A percentile compares a stretch with the other conserved stretches of the same genome.
Conservation (phyloP, 306 rosid species). For the Prunus padus region DNA sequence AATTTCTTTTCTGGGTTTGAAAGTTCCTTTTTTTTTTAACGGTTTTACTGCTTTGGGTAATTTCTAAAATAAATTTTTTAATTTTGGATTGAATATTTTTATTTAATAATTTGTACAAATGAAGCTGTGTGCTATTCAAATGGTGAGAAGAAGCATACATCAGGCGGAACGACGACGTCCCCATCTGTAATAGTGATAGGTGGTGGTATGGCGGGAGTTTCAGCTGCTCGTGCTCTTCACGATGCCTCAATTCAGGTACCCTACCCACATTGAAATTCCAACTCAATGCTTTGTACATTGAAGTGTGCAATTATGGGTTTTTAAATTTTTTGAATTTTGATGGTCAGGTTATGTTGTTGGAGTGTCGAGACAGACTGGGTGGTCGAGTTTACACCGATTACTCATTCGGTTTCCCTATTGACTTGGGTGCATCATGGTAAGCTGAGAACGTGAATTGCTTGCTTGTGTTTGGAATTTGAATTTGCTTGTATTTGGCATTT, state of each 20-base stretch:
- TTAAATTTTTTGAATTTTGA: neutral
- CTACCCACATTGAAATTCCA: conserved; percentile 13
- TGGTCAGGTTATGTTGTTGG: conserved; percentile 80
- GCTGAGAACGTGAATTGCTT: neutral
- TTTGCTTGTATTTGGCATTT: neutral
- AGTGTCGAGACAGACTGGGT: conserved; percentile 86
- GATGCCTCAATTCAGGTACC: conserved; percentile 90
- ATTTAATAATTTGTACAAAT: neutral
- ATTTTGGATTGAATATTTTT: conserved; percentile 8
- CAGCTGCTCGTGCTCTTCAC: conserved; percentile 92
- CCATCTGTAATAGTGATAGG: conserved; percentile 96
- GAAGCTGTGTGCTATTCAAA: conserved; percentile 57
- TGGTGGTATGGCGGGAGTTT: conserved; percentile 88
- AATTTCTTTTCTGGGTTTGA: neutral
- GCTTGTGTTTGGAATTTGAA: neutral
- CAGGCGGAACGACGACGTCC: conserved; percentile 33
- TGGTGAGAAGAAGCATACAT: conserved; percentile 31
- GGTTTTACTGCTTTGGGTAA: neutral
- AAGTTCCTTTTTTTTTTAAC: neutral
- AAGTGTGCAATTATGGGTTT: neutral
- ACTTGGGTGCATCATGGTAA: conserved; percentile 98
- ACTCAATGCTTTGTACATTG: neutral
- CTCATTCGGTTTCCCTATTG: conserved; percentile 95
- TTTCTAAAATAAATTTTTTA: neutral
- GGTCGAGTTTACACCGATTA: conserved; percentile 90